Percentiles rank a stretch among this genome's conserved stretches.
Evolutionary conservation across 306 rosid genomes (phyloP).

Genomic region (Acacia acuminata): DNA sequence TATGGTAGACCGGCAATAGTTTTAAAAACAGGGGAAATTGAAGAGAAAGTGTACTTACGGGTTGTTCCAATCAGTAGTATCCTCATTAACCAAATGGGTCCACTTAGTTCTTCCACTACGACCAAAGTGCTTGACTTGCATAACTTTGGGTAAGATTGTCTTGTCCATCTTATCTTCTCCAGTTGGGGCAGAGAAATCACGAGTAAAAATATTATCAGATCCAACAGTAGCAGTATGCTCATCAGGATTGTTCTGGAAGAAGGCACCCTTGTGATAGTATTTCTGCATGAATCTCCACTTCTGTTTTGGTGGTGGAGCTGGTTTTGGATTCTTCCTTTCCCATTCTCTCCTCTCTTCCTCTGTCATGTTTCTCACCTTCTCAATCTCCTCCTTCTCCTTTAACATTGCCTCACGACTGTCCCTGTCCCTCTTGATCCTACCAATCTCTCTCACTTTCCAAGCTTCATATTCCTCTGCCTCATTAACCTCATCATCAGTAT

Average conservation of each 20-base stretch:
- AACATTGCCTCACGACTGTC: constrained; percentile 80
- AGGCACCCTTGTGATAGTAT: constrained; percentile 94
- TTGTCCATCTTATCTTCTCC: constrained; percentile 99
- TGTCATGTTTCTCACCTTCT: constrained; percentile 90
- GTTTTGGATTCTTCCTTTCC: constrained; percentile 94
- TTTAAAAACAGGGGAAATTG: constrained; percentile 4
- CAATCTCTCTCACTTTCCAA: constrained; percentile 93
- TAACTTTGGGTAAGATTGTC: constrained; percentile 90
- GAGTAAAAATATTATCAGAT: constrained; percentile 54
- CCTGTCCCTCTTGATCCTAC: constrained; percentile 94
- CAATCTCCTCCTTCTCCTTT: constrained; percentile 91
- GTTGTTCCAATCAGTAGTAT: constrained; percentile 95
- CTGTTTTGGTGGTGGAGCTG: constrained; percentile 58
- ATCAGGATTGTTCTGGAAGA: constrained; percentile 74
- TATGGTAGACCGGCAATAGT: background rate
- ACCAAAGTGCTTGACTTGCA: constrained; percentile 99
- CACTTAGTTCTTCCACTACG: constrained; percentile 98
- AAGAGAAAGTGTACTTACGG: constrained; percentile 64
- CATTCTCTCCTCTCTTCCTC: constrained; percentile 99
- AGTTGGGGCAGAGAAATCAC: constrained; percentile 95
- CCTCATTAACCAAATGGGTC: constrained; percentile 98
- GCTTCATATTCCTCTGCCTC: constrained; percentile 98
- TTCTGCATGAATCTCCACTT: constrained; percentile 99
- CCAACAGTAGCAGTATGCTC: constrained; percentile 59
- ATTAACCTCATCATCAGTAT: constrained; percentile 91